phyloP scores from a whole-genome alignment of 202 grass and related monocot species.

The Schoenoplectus tabernaemontani region DNA sequence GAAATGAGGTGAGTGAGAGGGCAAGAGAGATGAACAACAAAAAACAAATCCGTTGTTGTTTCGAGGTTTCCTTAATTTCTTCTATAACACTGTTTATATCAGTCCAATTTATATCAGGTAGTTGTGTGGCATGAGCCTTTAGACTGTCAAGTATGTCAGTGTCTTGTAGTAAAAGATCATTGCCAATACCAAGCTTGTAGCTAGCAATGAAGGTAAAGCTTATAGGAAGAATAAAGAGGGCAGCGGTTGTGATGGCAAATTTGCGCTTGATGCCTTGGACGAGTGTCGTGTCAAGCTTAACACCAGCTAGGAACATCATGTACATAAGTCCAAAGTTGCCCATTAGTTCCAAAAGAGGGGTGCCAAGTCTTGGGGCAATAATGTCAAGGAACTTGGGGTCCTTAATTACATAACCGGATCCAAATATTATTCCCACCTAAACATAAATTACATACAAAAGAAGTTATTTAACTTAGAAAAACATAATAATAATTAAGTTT shows the following conservation, averaged over 20 bases:
- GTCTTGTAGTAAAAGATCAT: not conserved
- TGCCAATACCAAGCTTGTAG: not conserved
- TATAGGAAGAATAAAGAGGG: conserved; percentile 17
- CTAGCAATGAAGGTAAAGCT: not conserved
- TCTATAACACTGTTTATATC: not conserved
- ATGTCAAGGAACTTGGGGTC: not conserved
- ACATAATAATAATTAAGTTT: not conserved
- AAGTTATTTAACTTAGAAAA: not conserved
- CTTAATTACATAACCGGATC: not conserved
- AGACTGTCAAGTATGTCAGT: not conserved
- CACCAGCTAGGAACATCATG: conserved; percentile 29
- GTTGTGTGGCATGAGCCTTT: not conserved
- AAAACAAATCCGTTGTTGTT: not conserved
- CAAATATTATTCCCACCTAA: conserved; percentile 23
- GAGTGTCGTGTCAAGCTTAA: conserved; percentile 21
- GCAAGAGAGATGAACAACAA: conserved; percentile 24
- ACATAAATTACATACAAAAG: not conserved
- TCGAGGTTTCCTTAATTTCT: not conserved
- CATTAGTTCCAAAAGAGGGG: conserved; percentile 11
- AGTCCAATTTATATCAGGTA: not conserved
- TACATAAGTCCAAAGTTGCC: conserved; percentile 24
- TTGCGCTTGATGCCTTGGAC: conserved; percentile 18
- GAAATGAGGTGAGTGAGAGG: conserved; percentile 24
- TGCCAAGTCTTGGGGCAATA: not conserved
- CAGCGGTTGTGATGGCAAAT: conserved; percentile 4